Evolutionary conservation across 371 early-diverging fungal species (phyloP), one percentile per base, ranked within the genome.

Genomic region (Basidiobolus meristosporus): DNA sequence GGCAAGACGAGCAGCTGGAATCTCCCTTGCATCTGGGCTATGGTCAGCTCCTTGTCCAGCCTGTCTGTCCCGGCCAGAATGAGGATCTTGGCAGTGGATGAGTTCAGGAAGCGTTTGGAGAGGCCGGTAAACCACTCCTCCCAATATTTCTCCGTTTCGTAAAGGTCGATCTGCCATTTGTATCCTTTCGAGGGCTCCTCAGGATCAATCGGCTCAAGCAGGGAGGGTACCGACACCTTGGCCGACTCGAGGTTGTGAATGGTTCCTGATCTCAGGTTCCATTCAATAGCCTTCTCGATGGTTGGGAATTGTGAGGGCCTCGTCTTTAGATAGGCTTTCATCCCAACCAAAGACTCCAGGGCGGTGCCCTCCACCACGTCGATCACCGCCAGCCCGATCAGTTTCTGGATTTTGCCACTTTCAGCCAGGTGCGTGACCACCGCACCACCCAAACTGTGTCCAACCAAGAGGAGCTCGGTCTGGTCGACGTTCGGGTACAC

Each of bases 1-100:
- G 78, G 81, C 29, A 84, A 68, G 1, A 95, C 65, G 14, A 67
- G 57, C 39, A 92, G 45, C 54, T 95, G 96, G 50, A 90, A 95
- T 56, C 77, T 81, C 41, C 47, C 47, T 47, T 95, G 96, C 91
- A 95, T 95, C 53, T 91, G 91, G 0, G 79, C 93, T 58, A 95
- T 90, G 44, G 75, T 85, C 39, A 95, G 63, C 12, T 80, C 62
- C 44, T 82, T 90, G 48, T 95, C 96, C 39, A 95, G 50, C 9
- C 92, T 67, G 59, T 92, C 91, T 0, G 91, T 36, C 14, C 36
- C 82, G 14, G 95, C 92, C 1, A 95, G 54, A 2, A 90, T 54
- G 15, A 95, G 56, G 14, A 91, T 53, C 28, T 82, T 80, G 10
- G 81, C 84, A 7, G 77, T 65, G 14, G 59, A 61, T 3, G 71